These are phyloP conservation scores for Polytrichum formosum DNA, from an alignment of 225 moss, liverwort and hornwort species.

Conservation along the genomic window DNA sequence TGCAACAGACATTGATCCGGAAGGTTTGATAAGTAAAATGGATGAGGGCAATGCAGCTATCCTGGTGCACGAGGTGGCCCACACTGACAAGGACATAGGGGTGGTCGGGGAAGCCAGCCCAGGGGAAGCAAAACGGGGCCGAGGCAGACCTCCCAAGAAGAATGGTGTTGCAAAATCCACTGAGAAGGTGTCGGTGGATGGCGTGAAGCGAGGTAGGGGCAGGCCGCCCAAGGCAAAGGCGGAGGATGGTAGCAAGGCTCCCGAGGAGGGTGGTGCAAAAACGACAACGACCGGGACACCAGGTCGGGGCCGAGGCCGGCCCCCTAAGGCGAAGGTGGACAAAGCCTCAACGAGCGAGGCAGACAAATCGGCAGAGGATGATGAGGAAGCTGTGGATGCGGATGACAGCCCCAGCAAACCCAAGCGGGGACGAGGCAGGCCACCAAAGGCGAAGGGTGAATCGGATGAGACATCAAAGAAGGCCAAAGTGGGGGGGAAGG, in stretches of 20 bases:
- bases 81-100: background rate
- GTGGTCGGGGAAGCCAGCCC: background rate
- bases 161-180: background rate
- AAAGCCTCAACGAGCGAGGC: background rate
- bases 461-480: background rate
- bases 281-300: background rate
- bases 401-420: background rate
- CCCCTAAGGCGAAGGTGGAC: background rate
- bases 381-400: background rate
- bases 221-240: background rate
- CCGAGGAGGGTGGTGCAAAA: background rate
- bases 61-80: background rate
- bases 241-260: background rate
- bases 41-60: background rate
- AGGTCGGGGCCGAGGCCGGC: background rate
- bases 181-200: background rate
- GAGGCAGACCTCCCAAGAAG: conserved; percentile 1
- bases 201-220: background rate
- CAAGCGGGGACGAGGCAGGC: background rate
- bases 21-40: no score
- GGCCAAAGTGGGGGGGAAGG: background rate
- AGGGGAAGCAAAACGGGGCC: background rate
- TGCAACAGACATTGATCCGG: no score
- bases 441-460: background rate
- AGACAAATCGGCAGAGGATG: background rate